phyloP scores from a whole-genome alignment of 371 early-diverging fungal genomes.

The Saksenaea oblongispora region DNA sequence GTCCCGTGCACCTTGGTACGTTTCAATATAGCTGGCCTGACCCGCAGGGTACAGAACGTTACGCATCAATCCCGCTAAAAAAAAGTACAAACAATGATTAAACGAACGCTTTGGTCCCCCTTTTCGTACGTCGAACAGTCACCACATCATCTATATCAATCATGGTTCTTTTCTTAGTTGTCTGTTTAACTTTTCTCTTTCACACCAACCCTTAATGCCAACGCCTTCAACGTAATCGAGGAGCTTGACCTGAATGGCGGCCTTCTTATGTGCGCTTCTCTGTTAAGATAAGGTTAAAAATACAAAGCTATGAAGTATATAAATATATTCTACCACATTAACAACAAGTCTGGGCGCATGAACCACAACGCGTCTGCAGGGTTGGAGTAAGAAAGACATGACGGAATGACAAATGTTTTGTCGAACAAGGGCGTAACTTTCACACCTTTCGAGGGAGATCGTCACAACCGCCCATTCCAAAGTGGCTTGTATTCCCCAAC shows the following conservation, averaged over 20 bases:
- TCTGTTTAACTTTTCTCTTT: background rate
- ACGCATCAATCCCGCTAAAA: constrained; percentile 55
- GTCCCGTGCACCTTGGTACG: constrained; percentile 21
- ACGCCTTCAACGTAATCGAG: constrained; percentile 45
- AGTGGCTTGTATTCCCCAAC: too few relatives aligned
- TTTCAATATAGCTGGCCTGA: constrained; percentile 39
- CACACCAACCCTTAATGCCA: constrained; percentile 37
- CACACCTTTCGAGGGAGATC: background rate
- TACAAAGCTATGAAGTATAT: background rate
- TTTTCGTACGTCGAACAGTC: constrained; percentile 46
- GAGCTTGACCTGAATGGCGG: constrained; percentile 41
- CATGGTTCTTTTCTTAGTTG: background rate
- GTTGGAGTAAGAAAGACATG: background rate
- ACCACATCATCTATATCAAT: constrained; percentile 41
- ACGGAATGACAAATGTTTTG: background rate
- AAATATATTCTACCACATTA: background rate
- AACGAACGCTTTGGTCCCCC: constrained; percentile 1
- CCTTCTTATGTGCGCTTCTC: constrained; percentile 50
- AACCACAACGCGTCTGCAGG: background rate
- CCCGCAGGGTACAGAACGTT: constrained; percentile 47
- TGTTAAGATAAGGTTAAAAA: constrained; percentile 9
- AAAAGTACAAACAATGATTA: background rate
- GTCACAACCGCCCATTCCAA: too few relatives aligned
- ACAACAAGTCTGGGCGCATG: background rate
- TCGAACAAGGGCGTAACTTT: background rate